phyloP scores from a whole-genome alignment of 75 land plant species.

The Larix kaempferi region DNA sequence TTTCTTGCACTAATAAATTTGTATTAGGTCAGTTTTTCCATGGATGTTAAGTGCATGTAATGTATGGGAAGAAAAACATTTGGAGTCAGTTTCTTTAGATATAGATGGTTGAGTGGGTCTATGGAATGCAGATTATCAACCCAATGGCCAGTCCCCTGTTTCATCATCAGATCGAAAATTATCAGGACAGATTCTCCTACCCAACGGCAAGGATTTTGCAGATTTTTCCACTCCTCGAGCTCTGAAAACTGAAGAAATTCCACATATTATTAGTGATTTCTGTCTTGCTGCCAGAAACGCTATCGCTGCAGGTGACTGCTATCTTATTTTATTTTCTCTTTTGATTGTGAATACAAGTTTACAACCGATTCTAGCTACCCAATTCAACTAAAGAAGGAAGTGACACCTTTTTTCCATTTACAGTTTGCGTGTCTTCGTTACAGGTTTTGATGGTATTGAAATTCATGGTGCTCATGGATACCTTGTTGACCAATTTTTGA shows the following conservation, averaged over 20 bases:
- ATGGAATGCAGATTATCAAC: constrained; percentile 41
- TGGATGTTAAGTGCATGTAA: too few relatives aligned
- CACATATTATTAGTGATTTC: constrained; percentile 51
- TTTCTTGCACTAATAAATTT: too few relatives aligned
- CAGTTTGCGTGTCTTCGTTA: background rate
- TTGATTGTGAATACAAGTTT: too few relatives aligned
- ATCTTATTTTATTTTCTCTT: too few relatives aligned
- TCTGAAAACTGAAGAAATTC: constrained; percentile 36
- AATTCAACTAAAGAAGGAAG: background rate
- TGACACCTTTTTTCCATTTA: background rate
- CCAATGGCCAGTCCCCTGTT: constrained; percentile 48
- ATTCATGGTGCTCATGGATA: constrained; percentile 44
- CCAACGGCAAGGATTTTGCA: constrained; percentile 10
- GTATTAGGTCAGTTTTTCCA: too few relatives aligned
- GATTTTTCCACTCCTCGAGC: constrained; percentile 39
- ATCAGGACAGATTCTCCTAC: background rate
- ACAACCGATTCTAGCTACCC: too few relatives aligned
- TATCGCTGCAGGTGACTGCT: constrained; percentile 53
- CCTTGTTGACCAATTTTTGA: constrained; percentile 38
- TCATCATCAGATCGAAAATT: constrained; percentile 34
- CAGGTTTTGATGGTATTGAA: constrained; percentile 56
- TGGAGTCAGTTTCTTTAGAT: too few relatives aligned
- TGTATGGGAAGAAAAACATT: too few relatives aligned
- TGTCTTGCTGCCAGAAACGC: constrained; percentile 76
- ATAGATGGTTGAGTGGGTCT: too few relatives aligned